Conservation (phyloP, 2,329 filamentous ascomycete genomes). For the Paracorniculantispora psalliotae region DNA sequence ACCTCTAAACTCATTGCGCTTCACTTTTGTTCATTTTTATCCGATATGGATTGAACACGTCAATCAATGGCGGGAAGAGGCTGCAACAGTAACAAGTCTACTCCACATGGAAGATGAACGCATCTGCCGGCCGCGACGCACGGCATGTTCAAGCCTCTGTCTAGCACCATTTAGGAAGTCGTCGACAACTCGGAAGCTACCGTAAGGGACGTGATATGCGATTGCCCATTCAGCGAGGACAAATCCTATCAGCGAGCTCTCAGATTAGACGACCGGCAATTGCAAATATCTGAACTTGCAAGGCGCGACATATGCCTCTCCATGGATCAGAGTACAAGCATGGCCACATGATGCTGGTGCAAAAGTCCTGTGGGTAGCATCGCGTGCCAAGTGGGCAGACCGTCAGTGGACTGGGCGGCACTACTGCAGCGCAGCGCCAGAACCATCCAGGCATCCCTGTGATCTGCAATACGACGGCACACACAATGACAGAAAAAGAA, state of each 20-base stretch:
- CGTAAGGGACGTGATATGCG: background rate
- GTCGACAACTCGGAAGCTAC: background rate
- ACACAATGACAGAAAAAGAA: background rate
- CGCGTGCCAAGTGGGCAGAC: background rate
- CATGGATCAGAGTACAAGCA: too few relatives aligned
- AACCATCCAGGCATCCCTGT: background rate
- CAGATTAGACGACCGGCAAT: background rate
- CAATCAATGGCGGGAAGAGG: background rate
- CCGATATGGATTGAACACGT: background rate
- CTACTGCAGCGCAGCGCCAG: background rate
- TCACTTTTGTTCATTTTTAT: background rate
- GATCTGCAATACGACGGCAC: background rate
- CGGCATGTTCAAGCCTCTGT: background rate
- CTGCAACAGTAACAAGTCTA: background rate
- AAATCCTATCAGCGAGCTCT: background rate
- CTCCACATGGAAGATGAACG: background rate
- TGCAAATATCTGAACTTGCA: too few relatives aligned
- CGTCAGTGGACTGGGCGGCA: background rate
- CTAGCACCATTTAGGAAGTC: background rate
- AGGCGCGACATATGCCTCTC: too few relatives aligned
- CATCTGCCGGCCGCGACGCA: background rate
- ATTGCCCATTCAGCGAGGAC: background rate
- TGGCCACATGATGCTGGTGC: background rate
- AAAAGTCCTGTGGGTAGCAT: background rate
- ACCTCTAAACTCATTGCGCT: background rate